A percentile compares a stretch with the other conserved stretches of the same genome.
phyloP scores from a whole-genome alignment of 495 filamentous ascomycete genomes.

The Aspergillus leporis region DNA sequence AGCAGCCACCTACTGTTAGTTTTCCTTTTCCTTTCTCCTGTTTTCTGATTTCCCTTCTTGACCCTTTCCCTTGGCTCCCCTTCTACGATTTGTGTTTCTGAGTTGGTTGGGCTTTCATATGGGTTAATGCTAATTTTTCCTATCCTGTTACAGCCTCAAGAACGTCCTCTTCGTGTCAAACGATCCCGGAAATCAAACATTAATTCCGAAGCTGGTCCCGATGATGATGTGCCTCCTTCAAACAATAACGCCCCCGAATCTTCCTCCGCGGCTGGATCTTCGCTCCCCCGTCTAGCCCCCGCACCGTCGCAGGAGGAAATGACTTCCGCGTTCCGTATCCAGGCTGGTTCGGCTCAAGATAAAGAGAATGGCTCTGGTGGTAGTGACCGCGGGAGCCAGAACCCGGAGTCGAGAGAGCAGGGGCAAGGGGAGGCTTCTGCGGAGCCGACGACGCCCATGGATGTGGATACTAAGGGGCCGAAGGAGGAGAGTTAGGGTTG shows the following conservation, averaged over 20 bases:
- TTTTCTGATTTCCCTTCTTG: slow-evolving; percentile 1
- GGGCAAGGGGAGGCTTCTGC: slow-evolving; percentile 20
- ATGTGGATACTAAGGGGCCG: slow-evolving; percentile 41
- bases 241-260: slow-evolving; percentile 20
- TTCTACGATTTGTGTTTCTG: not conserved
- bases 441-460: slow-evolving; percentile 42
- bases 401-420: slow-evolving; percentile 22
- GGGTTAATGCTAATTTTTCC: not conserved
- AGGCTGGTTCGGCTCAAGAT: slow-evolving; percentile 29
- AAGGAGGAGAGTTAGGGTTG: slow-evolving; percentile 31
- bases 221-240: slow-evolving; percentile 21
- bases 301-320: slow-evolving; percentile 45
- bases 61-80: no score
- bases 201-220: slow-evolving; percentile 21
- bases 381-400: slow-evolving; percentile 27
- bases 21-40: slow-evolving; percentile 6
- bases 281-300: slow-evolving; percentile 39
- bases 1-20: slow-evolving; percentile 49
- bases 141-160: slow-evolving; percentile 63
- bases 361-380: slow-evolving; percentile 24
- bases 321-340: slow-evolving; percentile 44
- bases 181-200: slow-evolving; percentile 60
- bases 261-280: not conserved
- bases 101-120: no score
- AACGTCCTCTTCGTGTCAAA: slow-evolving; percentile 87